Conservation (phyloP, 352 stramenopile genomes). For the Thalassiosira tumida region DNA sequence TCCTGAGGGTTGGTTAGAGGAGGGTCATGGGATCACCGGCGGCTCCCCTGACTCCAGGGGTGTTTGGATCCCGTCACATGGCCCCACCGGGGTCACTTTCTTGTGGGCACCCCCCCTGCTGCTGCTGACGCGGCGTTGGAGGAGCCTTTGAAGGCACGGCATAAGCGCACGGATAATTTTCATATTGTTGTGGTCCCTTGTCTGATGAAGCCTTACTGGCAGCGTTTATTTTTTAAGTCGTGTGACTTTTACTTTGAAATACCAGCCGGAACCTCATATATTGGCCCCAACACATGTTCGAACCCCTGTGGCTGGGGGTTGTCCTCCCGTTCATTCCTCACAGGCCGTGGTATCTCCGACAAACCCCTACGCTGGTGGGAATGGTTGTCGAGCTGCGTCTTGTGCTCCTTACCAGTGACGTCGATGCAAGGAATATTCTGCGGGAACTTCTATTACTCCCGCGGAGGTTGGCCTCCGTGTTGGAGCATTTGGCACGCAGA, state of each 20-base stretch:
- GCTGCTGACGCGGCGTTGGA: conserved; percentile 51
- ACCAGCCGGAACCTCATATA: conserved; percentile 31
- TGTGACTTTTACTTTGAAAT: conserved; percentile 55
- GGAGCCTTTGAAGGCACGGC: conserved; percentile 42
- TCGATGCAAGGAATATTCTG: conserved; percentile 73
- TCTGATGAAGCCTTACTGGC: conserved; percentile 30
- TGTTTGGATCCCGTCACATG: conserved; percentile 40
- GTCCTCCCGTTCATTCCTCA: conserved; percentile 72
- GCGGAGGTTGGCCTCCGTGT: conserved; percentile 36
- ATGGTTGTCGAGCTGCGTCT: conserved; percentile 40
- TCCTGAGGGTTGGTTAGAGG: conserved; percentile 52
- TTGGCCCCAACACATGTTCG: conserved; percentile 71
- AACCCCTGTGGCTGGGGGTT: conserved; percentile 79
- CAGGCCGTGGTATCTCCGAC: conserved; percentile 61
- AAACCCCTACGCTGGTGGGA: conserved; percentile 50
- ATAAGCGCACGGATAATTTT: conserved; percentile 3
- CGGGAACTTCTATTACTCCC: conserved; percentile 71
- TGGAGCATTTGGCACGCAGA: conserved; percentile 42
- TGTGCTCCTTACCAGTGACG: conserved; percentile 47
- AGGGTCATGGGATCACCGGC: conserved; percentile 40
- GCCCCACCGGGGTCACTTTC: background rate
- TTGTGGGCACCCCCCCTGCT: conserved; percentile 48
- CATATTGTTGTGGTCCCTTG: conserved; percentile 36
- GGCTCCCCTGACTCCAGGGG: background rate
- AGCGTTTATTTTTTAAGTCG: conserved; percentile 25